These are phyloP conservation scores for Aspergillus neoniger DNA, from an alignment of 2,329 filamentous ascomycete species.

Conservation along the genomic window DNA sequence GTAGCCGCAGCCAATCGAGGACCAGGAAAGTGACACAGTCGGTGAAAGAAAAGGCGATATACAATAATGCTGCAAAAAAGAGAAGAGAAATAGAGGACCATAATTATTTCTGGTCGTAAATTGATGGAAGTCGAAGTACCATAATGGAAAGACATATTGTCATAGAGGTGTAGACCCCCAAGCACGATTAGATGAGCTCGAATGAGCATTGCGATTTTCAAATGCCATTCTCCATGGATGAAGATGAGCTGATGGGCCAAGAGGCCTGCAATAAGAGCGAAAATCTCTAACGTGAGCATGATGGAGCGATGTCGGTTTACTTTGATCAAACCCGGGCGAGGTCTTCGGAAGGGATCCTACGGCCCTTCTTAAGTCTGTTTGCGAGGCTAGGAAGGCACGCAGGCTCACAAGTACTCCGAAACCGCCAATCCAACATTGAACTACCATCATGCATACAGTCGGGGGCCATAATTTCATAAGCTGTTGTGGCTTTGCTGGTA, in stretches of 20 bases:
- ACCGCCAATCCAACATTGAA: no score
- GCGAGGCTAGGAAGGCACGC: no score
- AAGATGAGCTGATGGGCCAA: background rate
- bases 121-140: background rate
- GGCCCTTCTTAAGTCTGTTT: no score
- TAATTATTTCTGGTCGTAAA: no score
- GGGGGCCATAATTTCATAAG: no score
- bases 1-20: conserved; percentile 37
- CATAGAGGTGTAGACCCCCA: background rate
- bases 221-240: background rate
- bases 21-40: conserved; percentile 17
- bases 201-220: background rate
- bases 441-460: no score
- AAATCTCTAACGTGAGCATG: background rate
- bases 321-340: no score
- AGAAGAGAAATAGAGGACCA: background rate
- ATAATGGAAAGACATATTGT: background rate
- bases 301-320: background rate
- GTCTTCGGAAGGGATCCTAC: no score
- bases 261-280: background rate
- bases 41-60: conserved; percentile 19
- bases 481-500: no score
- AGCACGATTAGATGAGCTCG: background rate
- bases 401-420: no score
- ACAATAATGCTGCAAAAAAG: conserved; percentile 10